Evolutionary conservation across 495 filamentous ascomycete genomes (phyloP).

Genomic region (Friedmanniomyces endolithicus): DNA sequence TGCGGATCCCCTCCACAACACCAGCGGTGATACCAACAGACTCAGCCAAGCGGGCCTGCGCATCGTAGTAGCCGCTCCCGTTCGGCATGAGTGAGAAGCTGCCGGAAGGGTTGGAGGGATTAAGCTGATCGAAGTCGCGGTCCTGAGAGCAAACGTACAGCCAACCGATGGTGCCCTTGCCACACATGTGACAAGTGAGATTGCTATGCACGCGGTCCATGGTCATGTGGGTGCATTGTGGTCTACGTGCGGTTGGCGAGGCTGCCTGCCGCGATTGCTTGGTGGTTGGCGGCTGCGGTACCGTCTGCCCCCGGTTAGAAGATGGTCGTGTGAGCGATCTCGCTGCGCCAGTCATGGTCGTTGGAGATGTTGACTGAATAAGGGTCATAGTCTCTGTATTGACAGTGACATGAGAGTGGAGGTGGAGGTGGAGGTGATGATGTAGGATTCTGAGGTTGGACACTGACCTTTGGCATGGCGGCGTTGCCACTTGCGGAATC

Average conservation of each 20-base stretch:
- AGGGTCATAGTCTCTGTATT: not conserved
- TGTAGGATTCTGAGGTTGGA: not conserved
- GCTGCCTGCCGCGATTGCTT: not conserved
- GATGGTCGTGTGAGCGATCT: not conserved
- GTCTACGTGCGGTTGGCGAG: slow-evolving; percentile 13
- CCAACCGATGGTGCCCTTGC: slow-evolving; percentile 43
- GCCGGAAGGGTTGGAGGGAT: not conserved
- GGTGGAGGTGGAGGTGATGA: not conserved
- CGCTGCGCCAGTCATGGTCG: not conserved
- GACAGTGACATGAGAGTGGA: not conserved
- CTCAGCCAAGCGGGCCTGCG: slow-evolving; percentile 10
- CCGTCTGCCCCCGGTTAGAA: not conserved
- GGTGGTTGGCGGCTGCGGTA: not conserved
- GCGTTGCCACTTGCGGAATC: not conserved
- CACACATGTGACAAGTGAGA: slow-evolving; percentile 42
- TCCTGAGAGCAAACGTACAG: slow-evolving; percentile 48
- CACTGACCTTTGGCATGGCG: slow-evolving; percentile 6
- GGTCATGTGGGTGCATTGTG: slow-evolving; percentile 44
- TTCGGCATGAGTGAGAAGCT: slow-evolving; percentile 8
- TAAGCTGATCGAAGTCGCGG: slow-evolving; percentile 17
- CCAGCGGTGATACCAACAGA: slow-evolving; percentile 13
- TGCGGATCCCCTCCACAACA: slow-evolving; percentile 17
- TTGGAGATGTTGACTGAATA: not conserved
- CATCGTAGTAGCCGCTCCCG: slow-evolving; percentile 24
- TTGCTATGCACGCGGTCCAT: slow-evolving; percentile 44